Evolutionary conservation across 768 basidiomycete species (phyloP).

Genomic region (Termitomyces sp.): DNA sequence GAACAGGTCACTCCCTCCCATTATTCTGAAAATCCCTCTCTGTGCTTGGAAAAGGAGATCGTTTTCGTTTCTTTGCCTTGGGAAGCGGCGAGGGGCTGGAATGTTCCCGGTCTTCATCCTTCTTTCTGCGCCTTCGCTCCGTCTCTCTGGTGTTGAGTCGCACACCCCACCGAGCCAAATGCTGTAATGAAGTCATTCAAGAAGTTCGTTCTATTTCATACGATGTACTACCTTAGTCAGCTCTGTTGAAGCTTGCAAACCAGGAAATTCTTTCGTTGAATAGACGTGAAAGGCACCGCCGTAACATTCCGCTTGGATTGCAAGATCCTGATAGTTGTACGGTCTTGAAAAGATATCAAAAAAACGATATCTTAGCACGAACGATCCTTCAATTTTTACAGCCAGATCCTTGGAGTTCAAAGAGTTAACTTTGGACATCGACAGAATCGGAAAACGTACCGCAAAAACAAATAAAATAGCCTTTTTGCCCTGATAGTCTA

Average conservation of each 20-base stretch:
- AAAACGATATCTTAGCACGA: constrained; percentile 58
- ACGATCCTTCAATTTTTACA: constrained; percentile 61
- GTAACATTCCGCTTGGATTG: constrained; percentile 59
- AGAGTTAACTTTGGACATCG: neutral
- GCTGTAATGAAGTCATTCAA: constrained; percentile 21
- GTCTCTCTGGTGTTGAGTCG: constrained; percentile 55
- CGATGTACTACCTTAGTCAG: constrained; percentile 50
- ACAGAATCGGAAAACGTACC: constrained; percentile 27
- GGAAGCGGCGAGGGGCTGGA: neutral
- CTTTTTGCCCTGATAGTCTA: constrained; percentile 54
- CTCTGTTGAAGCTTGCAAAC: constrained; percentile 58
- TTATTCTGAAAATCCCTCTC: neutral
- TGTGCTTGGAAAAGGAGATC: neutral
- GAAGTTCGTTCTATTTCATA: neutral
- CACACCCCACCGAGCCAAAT: constrained; percentile 51
- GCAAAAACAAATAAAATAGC: constrained; percentile 59
- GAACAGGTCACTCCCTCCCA: neutral
- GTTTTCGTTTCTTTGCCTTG: neutral
- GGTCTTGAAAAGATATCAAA: constrained; percentile 53
- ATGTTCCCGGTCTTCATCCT: constrained; percentile 14
- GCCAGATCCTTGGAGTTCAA: constrained; percentile 53
- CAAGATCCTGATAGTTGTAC: constrained; percentile 23
- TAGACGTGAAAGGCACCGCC: constrained; percentile 61
- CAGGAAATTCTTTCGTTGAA: constrained; percentile 69
- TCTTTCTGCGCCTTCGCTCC: constrained; percentile 46